phyloP scores from a whole-genome alignment of 768 basidiomycete genomes.

The Cystobasidiopsis lactophilus region DNA sequence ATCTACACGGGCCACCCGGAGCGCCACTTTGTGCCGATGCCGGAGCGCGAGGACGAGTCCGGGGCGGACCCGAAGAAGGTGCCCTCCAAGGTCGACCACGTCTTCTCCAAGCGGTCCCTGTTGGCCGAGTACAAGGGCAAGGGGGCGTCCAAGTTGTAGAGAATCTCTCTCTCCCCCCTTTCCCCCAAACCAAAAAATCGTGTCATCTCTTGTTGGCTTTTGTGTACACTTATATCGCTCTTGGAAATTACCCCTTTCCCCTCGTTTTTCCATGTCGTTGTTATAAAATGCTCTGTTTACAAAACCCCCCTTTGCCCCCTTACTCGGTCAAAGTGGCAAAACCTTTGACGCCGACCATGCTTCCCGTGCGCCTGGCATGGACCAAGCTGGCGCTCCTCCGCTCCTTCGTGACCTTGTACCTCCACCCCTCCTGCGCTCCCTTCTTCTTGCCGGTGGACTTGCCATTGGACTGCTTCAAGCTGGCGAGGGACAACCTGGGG shows the following conservation, averaged over 20 bases:
- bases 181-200: too few relatives aligned
- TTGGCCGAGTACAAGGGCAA: conserved; percentile 10
- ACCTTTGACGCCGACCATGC: not conserved
- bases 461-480: not conserved
- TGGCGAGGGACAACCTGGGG: not conserved
- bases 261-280: too few relatives aligned
- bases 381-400: not conserved
- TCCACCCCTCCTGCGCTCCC: not conserved
- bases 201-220: too few relatives aligned
- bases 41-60: conserved; percentile 36
- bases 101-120: conserved; percentile 12
- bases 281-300: too few relatives aligned
- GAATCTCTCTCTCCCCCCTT: too few relatives aligned
- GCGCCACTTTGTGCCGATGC: conserved; percentile 50
- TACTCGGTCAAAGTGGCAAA: too few relatives aligned
- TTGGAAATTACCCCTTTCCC: too few relatives aligned
- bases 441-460: not conserved
- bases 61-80: conserved; percentile 22
- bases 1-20: conserved; percentile 53
- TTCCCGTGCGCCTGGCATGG: not conserved
- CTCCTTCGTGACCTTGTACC: not conserved
- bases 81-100: conserved; percentile 8
- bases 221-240: too few relatives aligned
- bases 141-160: too few relatives aligned
- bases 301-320: not conserved